Evolutionary conservation across 225 moss, liverwort and hornwort genomes (phyloP).

Genomic region (Pleurozium schreberi): DNA sequence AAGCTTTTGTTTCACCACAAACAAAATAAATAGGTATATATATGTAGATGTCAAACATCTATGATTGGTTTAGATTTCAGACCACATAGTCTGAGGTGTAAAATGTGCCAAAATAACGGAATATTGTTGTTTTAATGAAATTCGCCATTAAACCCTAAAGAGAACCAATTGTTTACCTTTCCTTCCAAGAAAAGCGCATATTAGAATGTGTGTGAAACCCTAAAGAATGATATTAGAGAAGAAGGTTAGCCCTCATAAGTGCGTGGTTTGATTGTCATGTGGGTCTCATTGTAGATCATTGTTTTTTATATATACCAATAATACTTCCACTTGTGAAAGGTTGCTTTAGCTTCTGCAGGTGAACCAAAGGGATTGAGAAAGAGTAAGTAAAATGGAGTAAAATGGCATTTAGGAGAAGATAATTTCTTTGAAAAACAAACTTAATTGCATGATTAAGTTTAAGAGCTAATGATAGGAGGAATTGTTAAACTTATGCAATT

Average conservation of each 20-base stretch:
- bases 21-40: no score
- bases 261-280: no score
- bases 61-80: no score
- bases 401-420: background rate
- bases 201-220: background rate
- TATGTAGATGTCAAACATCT: no score
- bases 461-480: no score
- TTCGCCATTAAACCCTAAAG: no score
- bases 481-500: background rate
- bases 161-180: background rate
- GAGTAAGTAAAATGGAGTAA: no score
- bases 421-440: background rate
- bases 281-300: background rate
- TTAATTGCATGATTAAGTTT: no score
- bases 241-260: background rate
- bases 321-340: background rate
- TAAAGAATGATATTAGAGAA: no score
- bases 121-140: no score
- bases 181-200: background rate
- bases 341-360: fast-evolving
- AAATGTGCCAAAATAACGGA: no score
- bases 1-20: background rate
- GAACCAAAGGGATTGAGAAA: background rate
- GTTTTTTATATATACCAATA: background rate
- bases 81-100: no score